These are phyloP conservation scores for Fusarium concolor DNA, from an alignment of 2,329 filamentous ascomycete genomes.

Conservation along the genomic window DNA sequence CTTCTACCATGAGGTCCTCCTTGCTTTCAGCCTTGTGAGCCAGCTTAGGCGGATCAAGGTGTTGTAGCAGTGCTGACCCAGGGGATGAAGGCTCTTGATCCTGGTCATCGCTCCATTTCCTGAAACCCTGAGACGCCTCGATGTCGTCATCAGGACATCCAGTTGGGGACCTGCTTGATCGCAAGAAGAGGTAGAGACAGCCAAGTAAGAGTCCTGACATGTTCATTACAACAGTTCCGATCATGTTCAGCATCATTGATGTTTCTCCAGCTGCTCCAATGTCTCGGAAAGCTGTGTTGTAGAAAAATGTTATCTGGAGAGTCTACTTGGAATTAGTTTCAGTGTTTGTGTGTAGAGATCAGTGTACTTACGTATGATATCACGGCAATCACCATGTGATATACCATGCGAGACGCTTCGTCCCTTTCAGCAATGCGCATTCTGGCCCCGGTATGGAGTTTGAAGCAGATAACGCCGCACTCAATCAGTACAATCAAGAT, in stretches of 20 bases:
- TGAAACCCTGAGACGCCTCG: constrained; percentile 21
- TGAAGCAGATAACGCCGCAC: constrained; percentile 66
- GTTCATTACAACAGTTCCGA: constrained; percentile 74
- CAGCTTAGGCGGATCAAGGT: constrained; percentile 20
- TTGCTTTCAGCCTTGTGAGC: constrained; percentile 25
- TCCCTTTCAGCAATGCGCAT: constrained; percentile 71
- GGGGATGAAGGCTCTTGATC: constrained; percentile 27
- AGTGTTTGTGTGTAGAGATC: background rate
- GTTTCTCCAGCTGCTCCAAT: constrained; percentile 52
- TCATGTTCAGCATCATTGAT: constrained; percentile 66
- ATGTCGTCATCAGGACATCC: constrained; percentile 54
- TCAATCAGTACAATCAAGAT: constrained; percentile 63
- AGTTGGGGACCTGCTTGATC: constrained; percentile 70
- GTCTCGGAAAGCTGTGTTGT: constrained; percentile 62
- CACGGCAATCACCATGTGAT: constrained; percentile 70
- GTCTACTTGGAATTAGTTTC: constrained; percentile 59
- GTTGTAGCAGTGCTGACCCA: constrained; percentile 16
- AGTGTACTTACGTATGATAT: constrained; percentile 65
- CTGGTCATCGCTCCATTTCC: constrained; percentile 30
- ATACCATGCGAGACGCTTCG: constrained; percentile 76
- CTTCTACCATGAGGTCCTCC: constrained; percentile 42
- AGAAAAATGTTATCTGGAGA: constrained; percentile 73
- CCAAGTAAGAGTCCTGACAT: constrained; percentile 74
- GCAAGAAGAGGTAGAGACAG: constrained; percentile 74
- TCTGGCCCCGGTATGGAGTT: constrained; percentile 64